Base-by-base conservation (phyloP, 1,284 basidiomycete species). In the Polyporus tsugae region DNA sequence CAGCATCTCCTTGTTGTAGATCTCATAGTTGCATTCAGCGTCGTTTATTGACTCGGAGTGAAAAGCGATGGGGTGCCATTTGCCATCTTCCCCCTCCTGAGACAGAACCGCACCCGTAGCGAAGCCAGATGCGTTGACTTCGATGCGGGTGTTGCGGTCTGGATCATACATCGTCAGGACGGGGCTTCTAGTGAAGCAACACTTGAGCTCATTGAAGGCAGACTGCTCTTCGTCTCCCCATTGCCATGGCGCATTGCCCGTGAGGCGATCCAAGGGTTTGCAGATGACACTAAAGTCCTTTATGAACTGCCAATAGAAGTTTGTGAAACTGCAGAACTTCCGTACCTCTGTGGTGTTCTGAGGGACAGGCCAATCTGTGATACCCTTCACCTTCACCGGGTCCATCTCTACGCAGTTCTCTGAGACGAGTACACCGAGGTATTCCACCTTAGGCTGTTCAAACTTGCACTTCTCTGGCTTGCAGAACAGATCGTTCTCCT, bases 251-350 rank as follows among this genome's bases (percentile, higher is more conserved):
- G 25, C 36, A 13, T 53, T 22, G 1, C 68, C 65, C 0, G 76
- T 79, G 0, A 82, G 71, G 0, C 68, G 55, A 42, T 73, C 66
- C 0, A 87, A 68, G 0, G 79, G 80, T 0, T 38, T 22, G 0
- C 76, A 77, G 25, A 82, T 75, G 3, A 76, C 64, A 0, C 82
- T 73, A 67, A 80, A 87, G 15, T 78, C 72, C 7, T 76, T 39
- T 19, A 87, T 81, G 67, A 87, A 87, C 0, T 77, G 62, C 0
- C 80, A 59, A 60, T 86, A 87, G 73, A 82, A 86, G 63, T 69
- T 69, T 0, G 55, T 62, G 22, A 70, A 70, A 7, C 65, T 62
- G 6, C 57, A 41, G 46, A 70, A 70, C 4, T 19, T 60, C 44
- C 77, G 72, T 5, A 82, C 63, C 10, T 79, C 70, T 25, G 75